Conservation (phyloP, 1,139 yeast species). For the Lodderomyces pseudojiufengensis region DNA sequence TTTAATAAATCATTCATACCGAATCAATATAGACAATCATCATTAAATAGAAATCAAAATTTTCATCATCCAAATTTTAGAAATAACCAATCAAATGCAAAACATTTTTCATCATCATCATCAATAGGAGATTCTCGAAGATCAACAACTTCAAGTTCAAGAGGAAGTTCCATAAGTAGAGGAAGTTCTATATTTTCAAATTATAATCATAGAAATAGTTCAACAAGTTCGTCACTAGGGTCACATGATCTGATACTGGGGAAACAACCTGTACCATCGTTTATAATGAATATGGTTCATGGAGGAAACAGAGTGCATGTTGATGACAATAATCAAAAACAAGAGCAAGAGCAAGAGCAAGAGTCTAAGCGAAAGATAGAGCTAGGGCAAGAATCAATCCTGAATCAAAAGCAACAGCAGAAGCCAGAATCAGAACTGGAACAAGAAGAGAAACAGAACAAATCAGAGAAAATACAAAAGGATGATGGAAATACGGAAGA, state of each 20-base stretch:
- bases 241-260: slow-evolving; percentile 6
- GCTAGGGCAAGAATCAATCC: slow-evolving; percentile 3
- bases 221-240: slow-evolving; percentile 12
- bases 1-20: slow-evolving; percentile 2
- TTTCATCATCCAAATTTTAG: neutral
- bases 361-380: neutral
- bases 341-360: slow-evolving; percentile 3
- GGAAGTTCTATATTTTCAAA: slow-evolving; percentile 8
- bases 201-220: slow-evolving; percentile 4
- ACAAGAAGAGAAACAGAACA: too few species aligned
- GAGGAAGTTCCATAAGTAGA: slow-evolving; percentile 10
- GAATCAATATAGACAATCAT: neutral
- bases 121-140: slow-evolving; percentile 8
- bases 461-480: too few species aligned
- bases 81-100: neutral
- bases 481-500: too few species aligned
- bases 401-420: slow-evolving; percentile 1
- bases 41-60: slow-evolving; percentile 1
- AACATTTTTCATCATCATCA: neutral
- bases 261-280: slow-evolving; percentile 25
- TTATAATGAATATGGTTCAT: slow-evolving; percentile 28
- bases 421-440: too few species aligned
- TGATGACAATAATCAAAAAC: neutral
- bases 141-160: slow-evolving; percentile 7
- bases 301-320: slow-evolving; percentile 3